Evolutionary conservation across 2,329 filamentous ascomycete genomes (phyloP).

Genomic region (Paecilomyces sp.): DNA sequence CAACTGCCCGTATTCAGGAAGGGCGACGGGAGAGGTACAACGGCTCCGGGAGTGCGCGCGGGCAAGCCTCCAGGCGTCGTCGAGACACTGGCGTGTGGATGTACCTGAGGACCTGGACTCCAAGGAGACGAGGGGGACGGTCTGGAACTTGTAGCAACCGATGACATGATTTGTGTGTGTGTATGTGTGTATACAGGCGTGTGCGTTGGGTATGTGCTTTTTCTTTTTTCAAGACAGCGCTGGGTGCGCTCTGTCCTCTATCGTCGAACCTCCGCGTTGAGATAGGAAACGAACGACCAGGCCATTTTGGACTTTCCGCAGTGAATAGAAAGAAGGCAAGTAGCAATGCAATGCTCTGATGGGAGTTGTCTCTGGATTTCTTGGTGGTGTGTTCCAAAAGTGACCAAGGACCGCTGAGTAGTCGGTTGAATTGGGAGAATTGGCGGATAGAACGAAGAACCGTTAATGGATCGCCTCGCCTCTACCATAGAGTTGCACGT

Average conservation of each 20-base stretch:
- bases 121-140: conserved; percentile 14
- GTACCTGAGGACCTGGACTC: conserved; percentile 6
- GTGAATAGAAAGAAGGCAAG: not conserved
- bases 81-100: conserved; percentile 16
- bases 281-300: not conserved
- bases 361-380: too few relatives aligned
- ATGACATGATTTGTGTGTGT: conserved; percentile 4
- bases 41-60: conserved; percentile 46
- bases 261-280: not conserved
- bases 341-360: too few relatives aligned
- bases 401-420: too few relatives aligned
- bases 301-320: not conserved
- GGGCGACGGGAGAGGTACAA: conserved; percentile 49
- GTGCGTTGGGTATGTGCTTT: too few relatives aligned
- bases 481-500: not conserved
- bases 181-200: too few relatives aligned
- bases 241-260: not conserved
- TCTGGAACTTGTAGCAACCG: conserved; percentile 16
- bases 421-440: not conserved
- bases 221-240: not conserved
- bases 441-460: not conserved
- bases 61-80: conserved; percentile 46
- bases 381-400: too few relatives aligned
- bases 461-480: not conserved
- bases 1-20: conserved; percentile 42